Percentiles rank a stretch among this genome's conserved stretches.
These are phyloP conservation scores for Peronospora tabacina DNA, from an alignment of 352 stramenopile genomes.

Conservation along the genomic window DNA sequence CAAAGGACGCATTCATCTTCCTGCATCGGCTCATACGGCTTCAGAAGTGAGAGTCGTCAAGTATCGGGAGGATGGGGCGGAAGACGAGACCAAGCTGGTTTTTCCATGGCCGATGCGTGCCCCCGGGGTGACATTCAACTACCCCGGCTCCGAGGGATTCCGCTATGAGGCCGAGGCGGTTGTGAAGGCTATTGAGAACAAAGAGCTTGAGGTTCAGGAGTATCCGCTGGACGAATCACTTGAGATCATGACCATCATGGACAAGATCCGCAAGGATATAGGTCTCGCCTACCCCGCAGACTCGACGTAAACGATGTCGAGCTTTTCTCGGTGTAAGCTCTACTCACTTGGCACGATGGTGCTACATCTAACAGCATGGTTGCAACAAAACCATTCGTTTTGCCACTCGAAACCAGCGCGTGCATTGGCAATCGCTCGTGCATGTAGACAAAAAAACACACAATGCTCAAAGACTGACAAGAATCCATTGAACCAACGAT, in stretches of 20 bases:
- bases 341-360: too few species aligned
- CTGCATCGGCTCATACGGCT: conserved; percentile 49
- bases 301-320: background rate
- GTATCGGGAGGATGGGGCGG: conserved; percentile 24
- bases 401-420: too few species aligned
- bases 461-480: too few species aligned
- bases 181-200: conserved; percentile 42
- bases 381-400: too few species aligned
- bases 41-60: conserved; percentile 41
- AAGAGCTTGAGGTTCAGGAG: conserved; percentile 34
- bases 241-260: conserved; percentile 50
- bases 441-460: too few species aligned
- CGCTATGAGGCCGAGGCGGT: conserved; percentile 75
- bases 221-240: conserved; percentile 56
- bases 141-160: conserved; percentile 41
- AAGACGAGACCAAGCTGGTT: conserved; percentile 25
- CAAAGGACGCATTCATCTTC: conserved; percentile 60
- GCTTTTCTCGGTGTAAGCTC: too few species aligned
- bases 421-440: too few species aligned
- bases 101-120: conserved; percentile 39
- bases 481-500: too few species aligned
- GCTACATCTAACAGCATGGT: too few species aligned
- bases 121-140: conserved; percentile 8
- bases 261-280: conserved; percentile 54
- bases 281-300: conserved; percentile 35